Evolutionary conservation across 257 asterid genomes (phyloP).

Genomic region (Capsicum rhomboideum): DNA sequence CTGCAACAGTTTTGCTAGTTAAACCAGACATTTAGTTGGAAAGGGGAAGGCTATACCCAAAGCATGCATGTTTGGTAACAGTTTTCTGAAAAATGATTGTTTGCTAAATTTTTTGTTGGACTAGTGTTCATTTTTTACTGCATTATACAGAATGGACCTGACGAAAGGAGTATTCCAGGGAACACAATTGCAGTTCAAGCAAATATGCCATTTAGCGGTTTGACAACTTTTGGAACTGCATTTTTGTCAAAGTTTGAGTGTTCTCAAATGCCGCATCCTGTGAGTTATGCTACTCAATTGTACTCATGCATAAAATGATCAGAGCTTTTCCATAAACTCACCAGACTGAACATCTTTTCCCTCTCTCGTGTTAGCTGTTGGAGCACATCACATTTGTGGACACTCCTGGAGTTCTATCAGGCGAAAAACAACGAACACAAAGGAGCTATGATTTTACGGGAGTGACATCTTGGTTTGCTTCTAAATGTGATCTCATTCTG

Average conservation of each 20-base stretch:
- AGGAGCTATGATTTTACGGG: conserved; percentile 55
- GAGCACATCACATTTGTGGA: conserved; percentile 45
- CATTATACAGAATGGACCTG: conserved; percentile 81
- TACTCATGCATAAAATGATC: background rate
- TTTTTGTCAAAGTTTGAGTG: conserved; percentile 50
- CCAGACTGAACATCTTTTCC: background rate
- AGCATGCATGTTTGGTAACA: background rate
- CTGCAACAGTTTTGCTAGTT: background rate
- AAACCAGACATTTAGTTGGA: background rate
- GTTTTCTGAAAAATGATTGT: background rate
- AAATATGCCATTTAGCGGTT: conserved; percentile 90
- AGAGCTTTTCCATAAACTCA: background rate
- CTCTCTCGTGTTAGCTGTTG: conserved; percentile 22
- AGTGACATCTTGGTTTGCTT: conserved; percentile 54
- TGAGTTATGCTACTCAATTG: conserved; percentile 9
- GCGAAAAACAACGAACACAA: conserved; percentile 49
- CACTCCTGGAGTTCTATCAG: conserved; percentile 87
- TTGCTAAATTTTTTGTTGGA: background rate
- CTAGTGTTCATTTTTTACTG: no score
- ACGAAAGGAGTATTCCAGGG: conserved; percentile 95
- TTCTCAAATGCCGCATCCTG: conserved; percentile 52
- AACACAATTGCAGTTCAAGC: conserved; percentile 97
- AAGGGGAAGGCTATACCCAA: background rate
- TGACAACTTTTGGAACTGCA: conserved; percentile 66
- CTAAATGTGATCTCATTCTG: conserved; percentile 47